Percentiles rank a stretch among this genome's conserved stretches.
Conservation (phyloP, 768 basidiomycete species). For the Agrocybe pediades region DNA sequence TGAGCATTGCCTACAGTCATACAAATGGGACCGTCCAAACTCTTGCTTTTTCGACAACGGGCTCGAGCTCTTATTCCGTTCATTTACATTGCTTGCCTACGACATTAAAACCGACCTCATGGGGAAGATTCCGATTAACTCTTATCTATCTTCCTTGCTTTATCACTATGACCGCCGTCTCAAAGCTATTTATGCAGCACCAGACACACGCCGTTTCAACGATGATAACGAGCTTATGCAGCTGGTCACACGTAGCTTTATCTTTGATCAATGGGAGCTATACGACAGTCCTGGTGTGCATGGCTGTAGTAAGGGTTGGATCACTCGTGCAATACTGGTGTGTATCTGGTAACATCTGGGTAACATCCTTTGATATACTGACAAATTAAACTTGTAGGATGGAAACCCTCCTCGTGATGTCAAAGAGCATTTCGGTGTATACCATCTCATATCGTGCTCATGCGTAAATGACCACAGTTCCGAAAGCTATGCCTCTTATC, state of each 20-base stretch:
- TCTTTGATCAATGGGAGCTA: slow-evolving; percentile 8
- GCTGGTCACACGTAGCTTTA: neutral
- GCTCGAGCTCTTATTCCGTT: slow-evolving; percentile 19
- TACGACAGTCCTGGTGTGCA: neutral
- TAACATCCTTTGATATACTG: neutral
- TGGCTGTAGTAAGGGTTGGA: slow-evolving; percentile 5
- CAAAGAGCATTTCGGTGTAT: neutral
- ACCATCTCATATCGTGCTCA: neutral
- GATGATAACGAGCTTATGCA: neutral
- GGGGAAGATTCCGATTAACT: neutral
- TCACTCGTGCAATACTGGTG: neutral
- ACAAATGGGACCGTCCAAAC: slow-evolving; percentile 14
- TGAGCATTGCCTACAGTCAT: slow-evolving; percentile 3
- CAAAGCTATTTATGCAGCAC: neutral
- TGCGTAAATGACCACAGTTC: neutral
- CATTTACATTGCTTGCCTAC: slow-evolving; percentile 10
- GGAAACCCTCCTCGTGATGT: neutral
- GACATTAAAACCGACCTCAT: neutral
- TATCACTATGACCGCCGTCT: slow-evolving; percentile 2
- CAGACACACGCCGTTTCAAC: neutral
- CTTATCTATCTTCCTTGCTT: slow-evolving; percentile 1
- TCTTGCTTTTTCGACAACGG: slow-evolving; percentile 24
- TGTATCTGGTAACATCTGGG: neutral
- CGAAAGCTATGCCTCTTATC: neutral
- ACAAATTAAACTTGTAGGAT: too few relatives aligned